Evolutionary conservation across 306 rosid genomes (phyloP).

Genomic region (Lotus japonicus): DNA sequence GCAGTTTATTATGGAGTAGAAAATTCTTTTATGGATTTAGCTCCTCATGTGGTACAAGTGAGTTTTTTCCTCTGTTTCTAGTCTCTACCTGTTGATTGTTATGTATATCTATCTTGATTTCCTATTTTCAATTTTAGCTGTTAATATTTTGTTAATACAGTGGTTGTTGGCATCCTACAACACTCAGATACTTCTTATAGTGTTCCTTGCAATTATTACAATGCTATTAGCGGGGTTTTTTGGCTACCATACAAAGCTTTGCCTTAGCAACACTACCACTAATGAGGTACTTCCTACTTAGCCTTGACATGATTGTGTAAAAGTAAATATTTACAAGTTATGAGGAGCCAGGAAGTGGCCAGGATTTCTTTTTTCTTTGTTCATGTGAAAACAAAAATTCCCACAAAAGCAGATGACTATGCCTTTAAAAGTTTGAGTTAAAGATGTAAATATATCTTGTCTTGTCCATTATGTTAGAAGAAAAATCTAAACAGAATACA

Average conservation of each 20-base stretch:
- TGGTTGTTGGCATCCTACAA: slow-evolving; percentile 87
- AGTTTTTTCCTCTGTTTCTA: not conserved
- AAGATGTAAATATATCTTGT: no score
- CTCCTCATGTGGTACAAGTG: slow-evolving; percentile 85
- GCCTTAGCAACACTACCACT: slow-evolving; percentile 86
- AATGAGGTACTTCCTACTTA: slow-evolving; percentile 61
- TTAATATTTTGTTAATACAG: slow-evolving; percentile 37
- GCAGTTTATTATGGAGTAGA: slow-evolving; percentile 85
- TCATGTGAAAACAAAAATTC: no score
- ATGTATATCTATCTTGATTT: not conserved
- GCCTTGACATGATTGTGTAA: slow-evolving; percentile 4
- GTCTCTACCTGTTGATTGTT: not conserved
- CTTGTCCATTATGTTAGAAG: no score
- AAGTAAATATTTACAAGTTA: not conserved
- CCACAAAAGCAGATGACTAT: no score
- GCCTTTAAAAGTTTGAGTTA: no score
- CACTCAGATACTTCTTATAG: slow-evolving; percentile 74
- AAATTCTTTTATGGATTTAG: slow-evolving; percentile 54
- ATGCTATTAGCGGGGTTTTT: slow-evolving; percentile 77
- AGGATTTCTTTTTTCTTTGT: no score
- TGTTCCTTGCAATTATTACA: slow-evolving; percentile 69
- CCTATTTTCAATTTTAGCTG: not conserved
- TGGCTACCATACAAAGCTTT: slow-evolving; percentile 84
- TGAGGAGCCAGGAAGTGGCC: not conserved
- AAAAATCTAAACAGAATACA: no score